phyloP scores from a whole-genome alignment of 306 rosid genomes.

The Lathyrus tuberosus region DNA sequence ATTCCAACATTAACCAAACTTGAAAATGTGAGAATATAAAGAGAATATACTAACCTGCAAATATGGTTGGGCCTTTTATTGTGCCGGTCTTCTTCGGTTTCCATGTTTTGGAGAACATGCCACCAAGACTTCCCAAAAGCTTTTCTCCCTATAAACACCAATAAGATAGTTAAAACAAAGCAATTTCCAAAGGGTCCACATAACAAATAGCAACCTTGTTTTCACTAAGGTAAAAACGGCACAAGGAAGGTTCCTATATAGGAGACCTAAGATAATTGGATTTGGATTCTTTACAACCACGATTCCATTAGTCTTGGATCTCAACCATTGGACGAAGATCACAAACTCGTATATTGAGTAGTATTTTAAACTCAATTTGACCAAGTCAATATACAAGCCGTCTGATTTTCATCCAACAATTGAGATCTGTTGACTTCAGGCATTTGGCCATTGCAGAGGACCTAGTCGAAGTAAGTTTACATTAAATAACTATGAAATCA shows the following conservation, averaged over 20 bases:
- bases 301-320: not conserved
- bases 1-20: conserved; percentile 14
- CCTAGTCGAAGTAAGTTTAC: no score
- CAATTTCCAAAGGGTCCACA: not conserved
- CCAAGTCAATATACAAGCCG: not conserved
- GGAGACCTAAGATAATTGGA: not conserved
- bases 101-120: conserved; percentile 96
- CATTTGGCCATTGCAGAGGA: no score
- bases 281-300: not conserved
- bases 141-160: conserved; percentile 79
- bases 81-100: conserved; percentile 81
- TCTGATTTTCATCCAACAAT: conserved; percentile 1
- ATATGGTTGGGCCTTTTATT: conserved; percentile 72
- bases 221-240: not conserved
- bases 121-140: conserved; percentile 94
- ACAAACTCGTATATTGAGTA: not conserved
- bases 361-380: not conserved
- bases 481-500: no score
- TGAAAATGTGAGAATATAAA: conserved; percentile 1
- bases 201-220: conserved; percentile 18
- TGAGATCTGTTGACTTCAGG: not conserved
- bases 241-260: not conserved
- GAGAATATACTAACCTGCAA: conserved; percentile 51
- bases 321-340: not conserved
- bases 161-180: conserved; percentile 31